Percentiles rank a stretch among this genome's conserved stretches.
Conservation (phyloP, 2,329 filamentous ascomycete species). For the Alternaria ethzedia region DNA sequence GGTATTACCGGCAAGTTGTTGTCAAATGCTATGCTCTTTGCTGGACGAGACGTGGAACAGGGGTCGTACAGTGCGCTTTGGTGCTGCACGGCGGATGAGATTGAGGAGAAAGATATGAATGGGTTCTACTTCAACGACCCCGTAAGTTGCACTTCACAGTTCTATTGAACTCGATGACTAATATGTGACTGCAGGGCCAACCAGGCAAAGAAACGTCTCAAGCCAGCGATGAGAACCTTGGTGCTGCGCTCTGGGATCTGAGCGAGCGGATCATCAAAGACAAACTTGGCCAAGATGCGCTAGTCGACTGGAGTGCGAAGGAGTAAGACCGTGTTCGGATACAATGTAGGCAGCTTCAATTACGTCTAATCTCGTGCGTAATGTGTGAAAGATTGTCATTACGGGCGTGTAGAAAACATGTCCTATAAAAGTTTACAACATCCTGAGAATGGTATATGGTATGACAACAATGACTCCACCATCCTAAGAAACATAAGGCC, state of each 20-base stretch:
- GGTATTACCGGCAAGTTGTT: conserved; percentile 51
- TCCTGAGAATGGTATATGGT: background rate
- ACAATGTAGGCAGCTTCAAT: background rate
- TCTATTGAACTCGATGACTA: background rate
- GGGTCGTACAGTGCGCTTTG: conserved; percentile 53
- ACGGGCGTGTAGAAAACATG: background rate
- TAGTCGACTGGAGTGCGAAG: conserved; percentile 43
- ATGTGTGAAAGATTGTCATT: background rate
- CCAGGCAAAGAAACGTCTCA: conserved; percentile 50
- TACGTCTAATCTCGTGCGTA: background rate
- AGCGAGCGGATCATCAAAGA: conserved; percentile 50
- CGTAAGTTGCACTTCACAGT: background rate
- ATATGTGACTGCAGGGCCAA: conserved; percentile 15
- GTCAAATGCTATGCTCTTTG: conserved; percentile 42
- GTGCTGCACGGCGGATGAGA: conserved; percentile 50
- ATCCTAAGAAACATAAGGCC: background rate
- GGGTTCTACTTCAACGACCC: conserved; percentile 54
- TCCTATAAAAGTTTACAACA: background rate
- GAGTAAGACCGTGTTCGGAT: background rate
- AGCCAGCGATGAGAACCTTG: conserved; percentile 50
- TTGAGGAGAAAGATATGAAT: conserved; percentile 53
- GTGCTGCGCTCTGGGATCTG: conserved; percentile 50
- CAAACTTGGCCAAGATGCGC: conserved; percentile 50
- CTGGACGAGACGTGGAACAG: conserved; percentile 50
- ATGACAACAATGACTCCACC: background rate